These are phyloP conservation scores for Chloridella minuta DNA, from an alignment of 352 stramenopile species.

Conservation along the genomic window DNA sequence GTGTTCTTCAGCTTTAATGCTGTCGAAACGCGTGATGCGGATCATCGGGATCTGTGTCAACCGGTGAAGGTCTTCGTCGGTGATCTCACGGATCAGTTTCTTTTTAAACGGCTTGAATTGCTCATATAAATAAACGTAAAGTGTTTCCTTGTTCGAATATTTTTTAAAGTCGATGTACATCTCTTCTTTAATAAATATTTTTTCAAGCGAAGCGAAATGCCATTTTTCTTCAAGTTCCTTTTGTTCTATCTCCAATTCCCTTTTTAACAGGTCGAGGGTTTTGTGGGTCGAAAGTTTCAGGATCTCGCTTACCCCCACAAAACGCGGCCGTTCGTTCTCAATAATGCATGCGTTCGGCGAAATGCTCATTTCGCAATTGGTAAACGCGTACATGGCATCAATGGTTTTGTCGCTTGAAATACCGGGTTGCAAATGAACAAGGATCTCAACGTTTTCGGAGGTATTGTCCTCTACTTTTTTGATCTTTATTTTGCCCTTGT, in stretches of 20 bases:
- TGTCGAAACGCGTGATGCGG: neutral
- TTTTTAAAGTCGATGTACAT: neutral
- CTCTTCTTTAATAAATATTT: neutral
- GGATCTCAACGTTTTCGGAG: neutral
- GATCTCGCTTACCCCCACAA: neutral
- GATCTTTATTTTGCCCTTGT: neutral
- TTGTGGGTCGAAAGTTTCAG: neutral
- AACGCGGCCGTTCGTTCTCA: neutral
- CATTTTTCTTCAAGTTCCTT: neutral
- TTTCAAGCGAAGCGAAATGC: neutral
- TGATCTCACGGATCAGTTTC: neutral
- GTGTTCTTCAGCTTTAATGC: neutral
- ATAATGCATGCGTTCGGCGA: neutral
- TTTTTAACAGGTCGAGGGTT: neutral
- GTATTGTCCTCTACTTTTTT: neutral
- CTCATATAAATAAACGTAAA: neutral
- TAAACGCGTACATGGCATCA: neutral
- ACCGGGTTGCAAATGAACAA: neutral
- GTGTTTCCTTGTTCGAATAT: neutral
- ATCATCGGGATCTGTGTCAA: neutral
- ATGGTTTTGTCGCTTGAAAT: neutral
- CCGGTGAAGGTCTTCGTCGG: neutral
- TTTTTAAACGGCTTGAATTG: neutral
- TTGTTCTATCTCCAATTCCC: neutral
- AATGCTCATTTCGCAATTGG: neutral